phyloP scores from a whole-genome alignment of 2,329 filamentous ascomycete species.

The Venturia effusa region DNA sequence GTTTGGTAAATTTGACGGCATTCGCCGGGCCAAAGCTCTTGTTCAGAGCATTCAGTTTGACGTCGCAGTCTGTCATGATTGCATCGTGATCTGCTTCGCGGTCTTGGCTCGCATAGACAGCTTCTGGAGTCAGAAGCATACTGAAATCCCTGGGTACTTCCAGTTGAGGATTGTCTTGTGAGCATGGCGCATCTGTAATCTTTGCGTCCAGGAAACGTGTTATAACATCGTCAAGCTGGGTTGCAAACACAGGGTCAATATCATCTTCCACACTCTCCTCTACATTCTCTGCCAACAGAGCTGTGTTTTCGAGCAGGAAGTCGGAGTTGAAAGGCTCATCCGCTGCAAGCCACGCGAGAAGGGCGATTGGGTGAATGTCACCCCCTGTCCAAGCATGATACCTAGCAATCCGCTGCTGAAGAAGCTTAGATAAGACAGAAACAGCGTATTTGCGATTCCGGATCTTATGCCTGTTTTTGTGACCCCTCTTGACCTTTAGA shows the following conservation, averaged over 20 bases:
- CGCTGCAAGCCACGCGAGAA: conserved; percentile 7
- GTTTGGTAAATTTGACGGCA: conserved; percentile 14
- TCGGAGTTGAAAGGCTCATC: conserved; percentile 7
- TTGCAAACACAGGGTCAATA: not conserved
- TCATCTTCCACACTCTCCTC: not conserved
- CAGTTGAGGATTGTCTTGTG: not conserved
- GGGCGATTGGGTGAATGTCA: conserved; percentile 2
- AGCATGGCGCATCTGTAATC: not conserved
- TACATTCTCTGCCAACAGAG: not conserved
- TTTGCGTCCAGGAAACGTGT: not conserved
- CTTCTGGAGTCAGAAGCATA: conserved; percentile 6
- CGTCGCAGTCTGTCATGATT: not conserved
- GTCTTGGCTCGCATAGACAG: not conserved
- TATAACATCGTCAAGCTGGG: conserved; percentile 7
- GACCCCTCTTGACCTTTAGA: not conserved
- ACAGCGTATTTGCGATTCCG: not conserved
- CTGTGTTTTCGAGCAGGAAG: conserved; percentile 3
- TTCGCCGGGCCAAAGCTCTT: not conserved
- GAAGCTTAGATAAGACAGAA: not conserved
- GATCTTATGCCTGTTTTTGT: not conserved
- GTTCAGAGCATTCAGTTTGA: not conserved
- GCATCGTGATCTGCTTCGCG: conserved; percentile 8
- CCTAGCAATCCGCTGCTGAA: not conserved
- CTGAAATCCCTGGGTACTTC: conserved; percentile 9
- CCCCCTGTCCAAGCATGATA: conserved; percentile 1